Conservation (phyloP, 306 rosid genomes). For the Cicer pinnatifidum region DNA sequence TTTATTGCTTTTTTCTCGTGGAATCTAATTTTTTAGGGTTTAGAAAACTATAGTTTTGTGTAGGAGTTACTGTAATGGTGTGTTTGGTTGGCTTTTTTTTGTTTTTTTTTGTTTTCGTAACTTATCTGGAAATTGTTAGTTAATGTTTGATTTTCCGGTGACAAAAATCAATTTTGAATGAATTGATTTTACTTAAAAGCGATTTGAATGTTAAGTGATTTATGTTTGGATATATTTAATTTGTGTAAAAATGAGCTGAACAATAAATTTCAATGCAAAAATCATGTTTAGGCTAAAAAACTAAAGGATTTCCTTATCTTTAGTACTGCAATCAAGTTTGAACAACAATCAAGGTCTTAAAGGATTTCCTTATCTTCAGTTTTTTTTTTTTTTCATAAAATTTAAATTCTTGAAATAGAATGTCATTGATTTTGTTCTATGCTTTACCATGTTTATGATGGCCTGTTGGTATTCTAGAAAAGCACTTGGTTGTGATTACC, state of each 20-base stretch:
- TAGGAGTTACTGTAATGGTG: background rate
- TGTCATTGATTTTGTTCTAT: background rate
- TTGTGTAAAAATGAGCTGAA: no score
- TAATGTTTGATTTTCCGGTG: no score
- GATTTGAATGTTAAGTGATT: no score
- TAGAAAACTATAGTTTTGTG: constrained; percentile 3
- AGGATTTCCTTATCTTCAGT: background rate
- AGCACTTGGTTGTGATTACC: constrained; percentile 2
- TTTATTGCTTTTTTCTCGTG: background rate
- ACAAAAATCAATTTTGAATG: no score
- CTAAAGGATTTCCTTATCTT: no score
- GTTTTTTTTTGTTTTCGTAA: background rate
- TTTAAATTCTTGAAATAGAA: background rate
- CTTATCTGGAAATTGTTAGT: background rate
- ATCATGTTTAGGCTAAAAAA: no score
- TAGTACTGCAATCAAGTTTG: no score
- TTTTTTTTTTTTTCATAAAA: background rate
- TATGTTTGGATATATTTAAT: no score
- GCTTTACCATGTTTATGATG: constrained; percentile 7
- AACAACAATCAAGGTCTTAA: background rate
- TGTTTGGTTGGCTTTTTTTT: background rate
- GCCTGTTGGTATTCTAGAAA: background rate
- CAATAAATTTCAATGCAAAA: no score
- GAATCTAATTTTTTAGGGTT: constrained; percentile 27
- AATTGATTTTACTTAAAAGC: no score